These are phyloP conservation scores for Phytomonas sp. DNA, from an alignment of 208 protist genomes.

Conservation along the genomic window DNA sequence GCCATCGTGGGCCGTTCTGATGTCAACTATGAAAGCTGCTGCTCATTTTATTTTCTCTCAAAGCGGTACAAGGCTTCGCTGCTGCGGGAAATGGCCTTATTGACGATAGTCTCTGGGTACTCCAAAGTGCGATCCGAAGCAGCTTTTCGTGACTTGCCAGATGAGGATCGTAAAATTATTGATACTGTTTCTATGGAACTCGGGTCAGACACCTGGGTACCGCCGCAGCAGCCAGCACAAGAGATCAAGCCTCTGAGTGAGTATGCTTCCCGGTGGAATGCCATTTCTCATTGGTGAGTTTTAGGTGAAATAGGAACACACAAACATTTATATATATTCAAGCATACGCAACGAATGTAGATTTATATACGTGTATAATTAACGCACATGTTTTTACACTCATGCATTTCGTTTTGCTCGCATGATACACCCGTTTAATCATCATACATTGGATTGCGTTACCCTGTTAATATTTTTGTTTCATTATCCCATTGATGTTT, in stretches of 20 bases:
- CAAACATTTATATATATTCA: neutral
- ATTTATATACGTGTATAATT: constrained; percentile 2
- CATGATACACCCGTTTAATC: neutral
- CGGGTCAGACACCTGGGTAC: constrained; percentile 47
- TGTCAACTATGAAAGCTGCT: constrained; percentile 75
- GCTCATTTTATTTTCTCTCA: constrained; percentile 60
- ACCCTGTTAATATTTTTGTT: neutral
- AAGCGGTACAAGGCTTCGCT: constrained; percentile 57
- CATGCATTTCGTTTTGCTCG: neutral
- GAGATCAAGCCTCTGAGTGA: constrained; percentile 40
- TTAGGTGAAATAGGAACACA: neutral
- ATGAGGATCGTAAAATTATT: constrained; percentile 43
- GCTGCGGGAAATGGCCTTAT: constrained; percentile 64
- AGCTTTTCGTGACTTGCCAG: constrained; percentile 33
- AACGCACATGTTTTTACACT: constrained; percentile 2
- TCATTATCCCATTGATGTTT: neutral
- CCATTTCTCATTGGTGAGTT: constrained; percentile 9
- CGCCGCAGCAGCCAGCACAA: constrained; percentile 30
- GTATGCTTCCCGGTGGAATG: constrained; percentile 49
- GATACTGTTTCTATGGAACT: constrained; percentile 59
- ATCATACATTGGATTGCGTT: neutral
- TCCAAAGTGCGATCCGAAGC: constrained; percentile 39
- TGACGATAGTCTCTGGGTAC: constrained; percentile 66
- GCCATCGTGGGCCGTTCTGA: constrained; percentile 66
- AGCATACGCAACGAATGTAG: neutral